Conservation (phyloP, 345 rosid species). For the Luvunga scandens region DNA sequence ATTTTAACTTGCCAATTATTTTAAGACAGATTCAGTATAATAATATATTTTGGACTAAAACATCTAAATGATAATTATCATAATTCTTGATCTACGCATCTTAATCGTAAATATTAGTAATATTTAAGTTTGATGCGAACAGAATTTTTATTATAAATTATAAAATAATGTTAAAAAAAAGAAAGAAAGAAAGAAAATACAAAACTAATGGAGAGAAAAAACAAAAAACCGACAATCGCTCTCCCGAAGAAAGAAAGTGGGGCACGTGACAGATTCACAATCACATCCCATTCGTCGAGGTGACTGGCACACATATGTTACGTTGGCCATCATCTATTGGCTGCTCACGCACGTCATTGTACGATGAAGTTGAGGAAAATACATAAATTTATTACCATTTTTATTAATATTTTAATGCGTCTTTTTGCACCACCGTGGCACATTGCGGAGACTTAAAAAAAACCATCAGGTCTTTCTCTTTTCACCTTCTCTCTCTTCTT, state of each 20-base stretch:
- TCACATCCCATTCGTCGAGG: neutral
- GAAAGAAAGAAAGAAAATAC: no score
- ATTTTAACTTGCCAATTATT: no score
- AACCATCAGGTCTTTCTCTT: no score
- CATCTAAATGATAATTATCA: no score
- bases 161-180: neutral
- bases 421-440: neutral
- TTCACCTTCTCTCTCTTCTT: neutral
- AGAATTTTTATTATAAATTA: no score
- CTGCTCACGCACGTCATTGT: constrained; percentile 14
- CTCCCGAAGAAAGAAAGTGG: neutral
- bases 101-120: no score
- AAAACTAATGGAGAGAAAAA: no score
- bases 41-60: no score
- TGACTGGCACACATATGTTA: neutral
- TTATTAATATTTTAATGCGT: neutral
- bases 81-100: no score
- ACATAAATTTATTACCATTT: neutral
- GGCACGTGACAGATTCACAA: constrained; percentile 15
- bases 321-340: constrained; percentile 6
- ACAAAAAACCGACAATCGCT: no score
- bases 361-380: constrained; percentile 22
- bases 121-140: no score
- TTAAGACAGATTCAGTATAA: no score
- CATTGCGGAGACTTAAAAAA: neutral